Evolutionary conservation across 83 land plant species (phyloP), one percentile per base, ranked within the genome.

Genomic region (Picea abies): DNA sequence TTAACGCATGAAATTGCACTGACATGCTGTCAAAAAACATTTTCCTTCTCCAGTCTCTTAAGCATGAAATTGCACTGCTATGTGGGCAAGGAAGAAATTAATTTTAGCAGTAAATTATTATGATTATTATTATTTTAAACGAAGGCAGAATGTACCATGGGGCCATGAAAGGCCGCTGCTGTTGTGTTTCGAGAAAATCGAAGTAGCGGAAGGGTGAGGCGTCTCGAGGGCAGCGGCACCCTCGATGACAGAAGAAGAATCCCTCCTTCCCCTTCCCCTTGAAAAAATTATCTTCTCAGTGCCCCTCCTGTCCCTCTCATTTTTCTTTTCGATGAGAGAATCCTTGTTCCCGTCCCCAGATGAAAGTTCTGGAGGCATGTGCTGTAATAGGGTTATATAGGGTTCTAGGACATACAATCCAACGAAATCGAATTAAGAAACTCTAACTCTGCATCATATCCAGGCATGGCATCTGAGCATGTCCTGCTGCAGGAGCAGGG

Each of bases 361-460:
- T 70, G 73, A 32, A 39, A 37, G 44, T 70, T 70, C 73, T 32
- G 73, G 16, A 37, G 73, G 73, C 73, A 70, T 70, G 47, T 37
- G 39, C 37, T 70, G 47, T 37, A 35, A 70, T 29, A 17, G 17
- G 73, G 17, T 70, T 70, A 44, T 70, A 70, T 29, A 17, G 17
- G 73, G 17, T 70, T 70, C 73, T 70, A 70, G 35, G n/a, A 10
- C 73, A 70, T 70, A 37, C 19, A 32, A 70, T 70, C 41, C 73
- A 32, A 35, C 73, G 16, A 5, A 69, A 14, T 15, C 32, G 3
- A 16, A 35, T 15, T 16, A 29, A 56, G 15, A 56, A 56, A 56
- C 60, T 56, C 60, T 56, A 56, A 12, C 60, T 56, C 60, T 56
- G 60, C 60, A 56, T 56, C 60, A 56, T 56, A 56, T 56, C 60